Base-by-base conservation (phyloP, 805 yeast genomes). In the Maudiozyma serrabonitensis region DNA sequence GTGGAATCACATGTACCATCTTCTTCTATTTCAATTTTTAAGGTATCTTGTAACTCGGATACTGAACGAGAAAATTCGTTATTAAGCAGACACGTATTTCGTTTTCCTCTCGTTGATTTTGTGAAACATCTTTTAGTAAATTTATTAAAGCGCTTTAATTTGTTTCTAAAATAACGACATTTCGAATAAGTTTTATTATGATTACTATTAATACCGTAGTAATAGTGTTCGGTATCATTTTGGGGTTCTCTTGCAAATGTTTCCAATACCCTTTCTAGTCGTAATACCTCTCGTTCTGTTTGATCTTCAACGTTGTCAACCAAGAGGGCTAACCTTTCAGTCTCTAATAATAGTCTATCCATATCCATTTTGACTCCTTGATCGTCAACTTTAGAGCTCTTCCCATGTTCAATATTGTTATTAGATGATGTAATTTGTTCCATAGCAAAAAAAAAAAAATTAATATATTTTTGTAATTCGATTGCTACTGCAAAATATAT, bases 191-290 rank as follows among this genome's bases (percentile, higher is more conserved):
- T 35, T 35, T 8, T 35, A n/a, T 35, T 15, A 35, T 35, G 18
- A 16, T n/a, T 16, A 5, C 16, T 7, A n/a, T 35, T n/a, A 35
- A 35, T n/a, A 6, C 15, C 18, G 18, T 35, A 35, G 6, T 28
- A 28, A 28, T 28, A 9, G 12, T 28, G 12, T 9, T 28, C 32
- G 38, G 11, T 35, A n/a, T 15, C 11, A n/a, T 35, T 15, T 35
- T 16, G 18, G 4, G 38, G 18, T 13, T 28, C 21, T 16, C 25
- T 16, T 13, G 44, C 16, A 35, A 41, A 46, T 18, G 46, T 35
- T 19, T 51, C 50, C 15, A 52, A 12, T 8, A 50, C 44, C 28
- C 31, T 42, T 28, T 50, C 46, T 31, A 50, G 35, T n/a, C 50
- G 43, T 6, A 40, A 21, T 3, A 49, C 38, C 26, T 51, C 52